A percentile compares a stretch with the other conserved stretches of the same genome.
Evolutionary conservation across 768 basidiomycete species (phyloP).

Genomic region (Tricholoma furcatifolium): DNA sequence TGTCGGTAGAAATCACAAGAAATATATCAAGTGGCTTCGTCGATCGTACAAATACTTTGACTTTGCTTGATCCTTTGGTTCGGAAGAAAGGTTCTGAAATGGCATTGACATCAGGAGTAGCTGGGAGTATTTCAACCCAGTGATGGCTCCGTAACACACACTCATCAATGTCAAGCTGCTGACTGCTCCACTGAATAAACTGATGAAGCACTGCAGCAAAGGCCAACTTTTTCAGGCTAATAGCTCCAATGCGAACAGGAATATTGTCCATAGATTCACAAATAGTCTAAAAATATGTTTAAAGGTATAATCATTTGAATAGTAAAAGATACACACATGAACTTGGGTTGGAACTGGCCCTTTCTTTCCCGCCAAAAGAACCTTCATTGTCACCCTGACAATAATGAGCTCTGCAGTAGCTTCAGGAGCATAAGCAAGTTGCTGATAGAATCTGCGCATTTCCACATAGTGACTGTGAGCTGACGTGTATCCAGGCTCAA

Average conservation of each 20-base stretch:
- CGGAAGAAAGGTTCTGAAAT: neutral
- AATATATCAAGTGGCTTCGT: neutral
- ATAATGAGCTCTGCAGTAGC: neutral
- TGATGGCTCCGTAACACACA: neutral
- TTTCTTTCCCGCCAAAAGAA: too few species aligned
- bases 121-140: neutral
- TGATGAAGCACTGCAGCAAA: neutral
- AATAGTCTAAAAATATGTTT: neutral
- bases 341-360: neutral
- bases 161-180: neutral
- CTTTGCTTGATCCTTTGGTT: neutral
- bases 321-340: neutral
- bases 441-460: neutral
- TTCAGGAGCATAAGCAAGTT: neutral
- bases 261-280: neutral
- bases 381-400: neutral
- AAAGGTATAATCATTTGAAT: neutral
- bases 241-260: neutral
- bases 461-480: neutral
- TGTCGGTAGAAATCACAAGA: neutral
- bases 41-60: neutral
- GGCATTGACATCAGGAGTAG: neutral
- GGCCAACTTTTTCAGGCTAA: neutral
- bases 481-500: neutral
- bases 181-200: neutral